Base-by-base conservation (phyloP, 2,329 filamentous ascomycete genomes). In the Cordyceps farinosa region DNA sequence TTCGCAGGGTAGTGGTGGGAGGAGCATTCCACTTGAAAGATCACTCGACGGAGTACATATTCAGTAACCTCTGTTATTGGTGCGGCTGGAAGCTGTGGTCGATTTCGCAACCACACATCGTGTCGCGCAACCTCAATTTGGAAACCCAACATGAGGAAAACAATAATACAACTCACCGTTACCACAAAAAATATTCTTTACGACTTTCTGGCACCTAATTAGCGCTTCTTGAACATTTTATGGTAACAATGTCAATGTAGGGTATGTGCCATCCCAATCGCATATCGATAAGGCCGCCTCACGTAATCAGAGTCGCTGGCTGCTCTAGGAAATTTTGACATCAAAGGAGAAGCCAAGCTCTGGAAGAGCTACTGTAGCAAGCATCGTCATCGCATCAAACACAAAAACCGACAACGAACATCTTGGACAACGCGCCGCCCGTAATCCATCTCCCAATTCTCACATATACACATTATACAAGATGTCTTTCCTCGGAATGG, bases 401-500 rank as follows among this genome's bases (percentile, higher is more conserved):
- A 32, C 48, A 42, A 53, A 7, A 22, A 7, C 30, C 22, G 40
- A 45, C 54, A 52, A 36, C 52, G n/a, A 48, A 62, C 29, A 40
- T 42, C 30, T 8, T 30, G 3, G 48, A 30, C 47, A n/a, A 30
- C 34, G 7, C 15, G 27, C 27, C 27, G 9, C 17, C 15, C 11
- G 34, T 48, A 54, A n/a, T 15, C n/a, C 61, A 42, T 27, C 38
- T 51, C 5, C 9, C 13, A 15, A 38, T 13, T 22, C 22, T 13
- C 52, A 15, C 42, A 22, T 36, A 57, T 42, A 36, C 32, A 42
- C 22, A 27, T 5, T 10, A 44, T 60, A 47, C 47, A 76, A 69
- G 27, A 79, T 80, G 78, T 79, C 75, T 70, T 78, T 80, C 70
- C 73, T 80, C 69, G 78, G 78, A 73, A 75, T 84, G 69, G 82